phyloP scores from a whole-genome alignment of 345 rosid species.

The sweet orange (Citrus sinensis) region DVS_A1.0 CM039165.1:21134001-21134500 shows the following conservation, averaged over 20 bases:
- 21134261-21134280: not conserved
- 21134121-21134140: not conserved
- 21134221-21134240: not conserved
- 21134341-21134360: not conserved
- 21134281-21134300: not conserved
- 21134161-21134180: not conserved
- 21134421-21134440: not conserved
- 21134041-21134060: not conserved
- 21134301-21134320: too few species aligned
- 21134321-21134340: too few species aligned
- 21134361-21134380: not conserved
- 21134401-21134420: not conserved
- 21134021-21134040: not conserved
- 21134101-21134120: not conserved
- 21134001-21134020: too few species aligned
- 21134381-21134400: too few species aligned
- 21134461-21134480: not conserved
- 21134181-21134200: not conserved
- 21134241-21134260: not conserved
- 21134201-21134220: not conserved
- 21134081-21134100: not conserved
- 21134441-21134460: not conserved
- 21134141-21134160: not conserved
- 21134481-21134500: not conserved
- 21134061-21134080: not conserved